Evolutionary conservation across 2,329 filamentous ascomycete genomes (phyloP).

Genomic region (Pestalotiopsis sp.): DNA sequence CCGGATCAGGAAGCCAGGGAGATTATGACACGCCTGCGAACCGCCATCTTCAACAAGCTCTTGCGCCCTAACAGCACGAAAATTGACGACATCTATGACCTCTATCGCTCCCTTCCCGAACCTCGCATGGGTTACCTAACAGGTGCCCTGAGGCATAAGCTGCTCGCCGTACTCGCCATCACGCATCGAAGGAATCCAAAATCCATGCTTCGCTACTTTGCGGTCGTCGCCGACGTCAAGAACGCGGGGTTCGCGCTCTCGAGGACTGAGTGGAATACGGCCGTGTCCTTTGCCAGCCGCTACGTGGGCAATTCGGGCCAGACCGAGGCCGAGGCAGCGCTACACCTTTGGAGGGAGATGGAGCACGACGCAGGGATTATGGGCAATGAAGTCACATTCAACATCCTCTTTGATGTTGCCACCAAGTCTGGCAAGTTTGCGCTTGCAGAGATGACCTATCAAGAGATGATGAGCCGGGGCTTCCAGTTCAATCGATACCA

Average conservation of each 20-base stretch:
- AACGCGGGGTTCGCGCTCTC: slow-evolving; percentile 70
- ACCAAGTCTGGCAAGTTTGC: slow-evolving; percentile 82
- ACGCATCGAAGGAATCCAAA: slow-evolving; percentile 58
- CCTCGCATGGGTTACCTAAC: slow-evolving; percentile 55
- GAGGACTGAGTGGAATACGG: slow-evolving; percentile 78
- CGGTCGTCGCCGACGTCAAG: slow-evolving; percentile 82
- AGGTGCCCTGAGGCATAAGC: slow-evolving; percentile 57
- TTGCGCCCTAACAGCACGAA: slow-evolving; percentile 43
- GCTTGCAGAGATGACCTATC: slow-evolving; percentile 82
- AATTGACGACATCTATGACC: slow-evolving; percentile 49
- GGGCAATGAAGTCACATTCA: slow-evolving; percentile 83
- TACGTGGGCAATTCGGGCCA: slow-evolving; percentile 64
- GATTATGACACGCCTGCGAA: slow-evolving; percentile 42
- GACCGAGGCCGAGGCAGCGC: slow-evolving; percentile 66
- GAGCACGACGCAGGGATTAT: slow-evolving; percentile 69
- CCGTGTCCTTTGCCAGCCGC: slow-evolving; percentile 77
- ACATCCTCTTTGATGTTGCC: slow-evolving; percentile 87
- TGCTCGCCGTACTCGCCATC: slow-evolving; percentile 71
- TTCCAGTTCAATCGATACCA: slow-evolving; percentile 77
- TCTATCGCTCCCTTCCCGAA: slow-evolving; percentile 54
- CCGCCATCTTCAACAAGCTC: slow-evolving; percentile 43
- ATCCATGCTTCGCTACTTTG: slow-evolving; percentile 81
- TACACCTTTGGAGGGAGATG: slow-evolving; percentile 89
- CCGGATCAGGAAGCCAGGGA: slow-evolving; percentile 37
- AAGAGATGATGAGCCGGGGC: slow-evolving; percentile 75